Conservation (phyloP, 306 rosid species). For the Vigna reflexopilosa region DNA sequence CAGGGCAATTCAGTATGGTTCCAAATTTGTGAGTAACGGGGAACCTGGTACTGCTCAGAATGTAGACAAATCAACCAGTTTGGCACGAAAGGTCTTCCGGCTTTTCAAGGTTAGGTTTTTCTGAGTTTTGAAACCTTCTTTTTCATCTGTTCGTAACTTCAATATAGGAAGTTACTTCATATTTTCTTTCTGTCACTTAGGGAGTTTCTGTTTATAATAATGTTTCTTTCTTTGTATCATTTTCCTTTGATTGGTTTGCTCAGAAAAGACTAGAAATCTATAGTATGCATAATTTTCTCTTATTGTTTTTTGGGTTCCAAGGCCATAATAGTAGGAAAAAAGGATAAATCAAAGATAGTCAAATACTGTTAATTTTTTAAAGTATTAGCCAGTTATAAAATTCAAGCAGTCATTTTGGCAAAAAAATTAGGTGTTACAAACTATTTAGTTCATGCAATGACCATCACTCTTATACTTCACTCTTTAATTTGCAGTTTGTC, state of each 20-base stretch:
- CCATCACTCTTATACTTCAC: conserved; percentile 25
- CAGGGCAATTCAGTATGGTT: conserved; percentile 97
- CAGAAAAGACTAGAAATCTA: not conserved
- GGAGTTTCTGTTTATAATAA: not conserved
- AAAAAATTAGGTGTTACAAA: conserved; percentile 6
- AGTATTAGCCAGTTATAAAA: conserved; percentile 25
- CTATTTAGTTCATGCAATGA: conserved; percentile 14
- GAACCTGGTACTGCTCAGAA: conserved; percentile 91
- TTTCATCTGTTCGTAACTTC: not conserved
- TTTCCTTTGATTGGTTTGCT: conserved; percentile 20
- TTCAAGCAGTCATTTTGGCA: conserved; percentile 8
- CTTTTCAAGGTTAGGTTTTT: conserved; percentile 79
- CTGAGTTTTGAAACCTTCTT: conserved; percentile 11
- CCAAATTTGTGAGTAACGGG: conserved; percentile 93
- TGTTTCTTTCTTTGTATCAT: not conserved
- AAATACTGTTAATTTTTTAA: not conserved
- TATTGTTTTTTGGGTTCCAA: not conserved
- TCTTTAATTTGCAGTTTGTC: conserved; percentile 73
- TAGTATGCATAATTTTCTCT: not conserved
- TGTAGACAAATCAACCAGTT: conserved; percentile 92
- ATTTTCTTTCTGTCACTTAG: not conserved
- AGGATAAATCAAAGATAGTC: conserved; percentile 12
- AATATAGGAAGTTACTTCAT: not conserved
- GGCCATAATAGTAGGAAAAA: conserved; percentile 9
- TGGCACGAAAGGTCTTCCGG: conserved; percentile 97